Base-by-base conservation (phyloP, 495 filamentous ascomycete species). In the Monascus purpureus region DNA sequence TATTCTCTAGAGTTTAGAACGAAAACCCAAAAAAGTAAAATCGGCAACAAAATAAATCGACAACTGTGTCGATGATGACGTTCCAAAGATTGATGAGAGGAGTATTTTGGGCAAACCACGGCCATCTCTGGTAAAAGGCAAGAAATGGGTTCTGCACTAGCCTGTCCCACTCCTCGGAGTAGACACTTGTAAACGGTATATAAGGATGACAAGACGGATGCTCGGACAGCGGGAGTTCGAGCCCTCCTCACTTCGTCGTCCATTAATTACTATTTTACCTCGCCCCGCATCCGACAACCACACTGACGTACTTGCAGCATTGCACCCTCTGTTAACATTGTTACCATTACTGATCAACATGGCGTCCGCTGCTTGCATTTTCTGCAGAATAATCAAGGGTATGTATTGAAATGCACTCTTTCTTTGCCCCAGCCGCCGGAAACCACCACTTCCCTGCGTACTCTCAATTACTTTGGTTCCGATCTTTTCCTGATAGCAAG, bases 371-470 rank as follows among this genome's bases (percentile, higher is more conserved):
- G 71, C 82, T 27, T 97, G 90, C 47, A 87, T 96, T 54, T 97
- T 97, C 67, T 97, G 90, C 72, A 93, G 81, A 50, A 96, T 97
- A 53, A 80, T 97, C 61, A 93, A 92, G 68, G 90, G 86, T 79
- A 61, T 37, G 55, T 41, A 12, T 19, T 11, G n/a, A 9, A 19
- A 14, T 25, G 15, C 18, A 22, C 11, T 16, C 19, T n/a, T n/a
- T n/a, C n/a, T n/a, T n/a, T n/a, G n/a, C n/a, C n/a, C n/a, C n/a
- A n/a, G n/a, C n/a, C n/a, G n/a, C n/a, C n/a, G n/a, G n/a, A n/a
- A n/a, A n/a, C n/a, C n/a, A n/a, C n/a, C n/a, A n/a, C n/a, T n/a
- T n/a, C n/a, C n/a, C n/a, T n/a, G n/a, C n/a, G n/a, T n/a, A n/a
- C n/a, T n/a, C n/a, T n/a, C n/a, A n/a, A n/a, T n/a, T n/a, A n/a